Conservation (phyloP, 768 basidiomycete species). For the Rhizopogon vulgaris region DNA sequence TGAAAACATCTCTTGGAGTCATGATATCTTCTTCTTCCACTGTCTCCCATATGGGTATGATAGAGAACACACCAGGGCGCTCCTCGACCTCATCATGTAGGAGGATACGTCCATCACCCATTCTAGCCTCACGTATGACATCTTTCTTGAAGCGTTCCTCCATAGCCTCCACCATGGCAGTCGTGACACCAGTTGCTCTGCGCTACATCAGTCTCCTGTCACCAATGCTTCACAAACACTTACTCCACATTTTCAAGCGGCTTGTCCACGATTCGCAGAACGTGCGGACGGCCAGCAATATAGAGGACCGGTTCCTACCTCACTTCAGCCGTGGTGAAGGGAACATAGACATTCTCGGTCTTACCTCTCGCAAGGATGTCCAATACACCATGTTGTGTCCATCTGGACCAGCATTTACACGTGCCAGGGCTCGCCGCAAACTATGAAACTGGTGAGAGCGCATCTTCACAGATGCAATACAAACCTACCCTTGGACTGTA, state of each 20-base stretch:
- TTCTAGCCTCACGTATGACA: slow-evolving; percentile 73
- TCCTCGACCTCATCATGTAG: slow-evolving; percentile 97
- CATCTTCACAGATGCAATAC: not conserved
- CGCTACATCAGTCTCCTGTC: not conserved
- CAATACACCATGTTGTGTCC: slow-evolving; percentile 76
- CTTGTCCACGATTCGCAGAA: slow-evolving; percentile 78
- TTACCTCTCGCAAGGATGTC: slow-evolving; percentile 91
- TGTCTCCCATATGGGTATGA: slow-evolving; percentile 94
- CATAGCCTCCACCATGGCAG: slow-evolving; percentile 86
- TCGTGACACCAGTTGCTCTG: slow-evolving; percentile 92
- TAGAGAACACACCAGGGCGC: slow-evolving; percentile 79
- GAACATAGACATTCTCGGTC: slow-evolving; percentile 5
- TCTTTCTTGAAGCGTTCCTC: slow-evolving; percentile 85
- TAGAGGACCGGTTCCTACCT: slow-evolving; percentile 88
- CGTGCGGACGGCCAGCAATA: slow-evolving; percentile 81
- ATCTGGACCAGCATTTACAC: slow-evolving; percentile 77
- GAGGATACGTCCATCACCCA: slow-evolving; percentile 68
- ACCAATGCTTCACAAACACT: slow-evolving; percentile 17
- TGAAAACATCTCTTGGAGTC: slow-evolving; percentile 80
- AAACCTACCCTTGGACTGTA: slow-evolving; percentile 71
- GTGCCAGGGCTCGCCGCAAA: slow-evolving; percentile 66
- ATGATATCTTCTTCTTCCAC: slow-evolving; percentile 77
- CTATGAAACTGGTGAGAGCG: slow-evolving; percentile 30
- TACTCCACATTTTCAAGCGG: slow-evolving; percentile 95
- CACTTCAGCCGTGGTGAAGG: not conserved